These are phyloP conservation scores for Oropetium thomaeum DNA, from an alignment of 176 grass and related monocot species.

Conservation along the genomic window DNA sequence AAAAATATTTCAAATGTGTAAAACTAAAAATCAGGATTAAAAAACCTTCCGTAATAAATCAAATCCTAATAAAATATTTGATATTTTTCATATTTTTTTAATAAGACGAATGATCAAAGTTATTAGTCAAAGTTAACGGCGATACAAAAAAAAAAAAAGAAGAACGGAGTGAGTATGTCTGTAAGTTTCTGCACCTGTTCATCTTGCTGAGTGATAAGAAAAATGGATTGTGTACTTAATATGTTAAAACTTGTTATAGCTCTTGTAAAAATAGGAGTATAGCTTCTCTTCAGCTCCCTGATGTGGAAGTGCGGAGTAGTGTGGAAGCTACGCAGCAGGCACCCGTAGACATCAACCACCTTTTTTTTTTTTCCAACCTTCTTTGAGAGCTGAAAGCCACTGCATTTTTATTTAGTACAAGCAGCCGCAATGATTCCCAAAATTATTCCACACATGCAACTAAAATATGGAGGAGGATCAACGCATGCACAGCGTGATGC, in stretches of 20 bases:
- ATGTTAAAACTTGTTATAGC: background rate
- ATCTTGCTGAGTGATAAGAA: background rate
- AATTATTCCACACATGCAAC: constrained; percentile 21
- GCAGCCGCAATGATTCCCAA: constrained; percentile 29
- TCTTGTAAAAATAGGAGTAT: constrained; percentile 11
- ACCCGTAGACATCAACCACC: background rate
- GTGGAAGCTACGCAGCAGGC: background rate
- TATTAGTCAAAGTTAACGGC: too few species aligned
- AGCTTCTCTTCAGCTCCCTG: background rate
- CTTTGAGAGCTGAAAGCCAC: background rate
- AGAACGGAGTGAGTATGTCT: too few species aligned
- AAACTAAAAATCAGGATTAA: too few species aligned
- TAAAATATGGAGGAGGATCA: constrained; percentile 35
- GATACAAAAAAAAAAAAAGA: too few species aligned
- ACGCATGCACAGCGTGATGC: constrained; percentile 33
- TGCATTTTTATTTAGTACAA: background rate
- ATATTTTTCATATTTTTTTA: too few species aligned
- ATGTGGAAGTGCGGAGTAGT: background rate
- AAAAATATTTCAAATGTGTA: too few species aligned
- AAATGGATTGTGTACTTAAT: background rate
- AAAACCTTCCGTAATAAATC: too few species aligned
- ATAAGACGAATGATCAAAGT: too few species aligned
- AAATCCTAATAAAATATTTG: too few species aligned
- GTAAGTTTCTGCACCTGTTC: too few species aligned
- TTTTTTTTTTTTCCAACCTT: background rate